Conservation (phyloP, 163 green algal species). For the Chlorella variabilis region DNA sequence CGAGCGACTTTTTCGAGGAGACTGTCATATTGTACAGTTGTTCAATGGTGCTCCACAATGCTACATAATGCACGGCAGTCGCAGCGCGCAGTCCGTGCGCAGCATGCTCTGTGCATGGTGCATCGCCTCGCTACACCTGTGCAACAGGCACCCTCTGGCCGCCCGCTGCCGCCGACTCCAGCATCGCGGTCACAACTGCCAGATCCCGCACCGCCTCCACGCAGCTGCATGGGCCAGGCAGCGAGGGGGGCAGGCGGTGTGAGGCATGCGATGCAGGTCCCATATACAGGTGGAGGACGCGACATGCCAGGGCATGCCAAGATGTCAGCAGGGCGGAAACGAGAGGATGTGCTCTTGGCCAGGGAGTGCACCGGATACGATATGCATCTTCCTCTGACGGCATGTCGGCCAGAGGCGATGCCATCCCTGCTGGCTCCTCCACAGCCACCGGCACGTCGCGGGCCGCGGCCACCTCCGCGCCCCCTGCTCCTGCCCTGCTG, state of each 20-base stretch:
- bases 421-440: neutral
- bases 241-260: too few relatives aligned
- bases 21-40: too few relatives aligned
- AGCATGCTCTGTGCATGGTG: too few relatives aligned
- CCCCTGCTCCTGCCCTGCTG: neutral
- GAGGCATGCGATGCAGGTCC: neutral
- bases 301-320: neutral
- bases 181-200: constrained; percentile 8
- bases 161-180: neutral
- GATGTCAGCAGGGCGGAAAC: too few relatives aligned
- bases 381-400: constrained; percentile 20
- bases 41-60: too few relatives aligned
- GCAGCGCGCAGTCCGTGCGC: too few relatives aligned
- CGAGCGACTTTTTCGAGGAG: too few relatives aligned
- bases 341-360: too few relatives aligned
- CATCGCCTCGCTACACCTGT: neutral
- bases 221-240: neutral
- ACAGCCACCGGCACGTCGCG: too few relatives aligned
- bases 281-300: too few relatives aligned
- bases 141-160: neutral
- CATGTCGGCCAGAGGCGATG: neutral
- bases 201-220: constrained; percentile 22
- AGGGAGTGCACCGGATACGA: constrained; percentile 26
- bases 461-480: neutral
- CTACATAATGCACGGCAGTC: too few relatives aligned